Conservation (phyloP, 108 stramenopile genomes). For the Skeletonema marinoi region DNA sequence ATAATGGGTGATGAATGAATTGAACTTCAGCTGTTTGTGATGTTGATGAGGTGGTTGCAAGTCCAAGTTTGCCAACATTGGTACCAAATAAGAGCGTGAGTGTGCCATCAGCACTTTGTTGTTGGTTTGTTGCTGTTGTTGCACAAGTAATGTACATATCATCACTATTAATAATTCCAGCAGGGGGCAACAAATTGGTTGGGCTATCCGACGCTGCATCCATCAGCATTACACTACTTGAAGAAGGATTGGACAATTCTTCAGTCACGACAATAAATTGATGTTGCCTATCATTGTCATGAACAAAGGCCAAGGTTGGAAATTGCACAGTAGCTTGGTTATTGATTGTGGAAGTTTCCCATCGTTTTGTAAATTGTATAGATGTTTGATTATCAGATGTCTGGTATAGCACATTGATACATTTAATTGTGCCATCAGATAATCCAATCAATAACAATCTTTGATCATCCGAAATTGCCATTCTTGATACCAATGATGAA, state of each 20-base stretch:
- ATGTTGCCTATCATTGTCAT: not conserved
- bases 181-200: constrained; percentile 11
- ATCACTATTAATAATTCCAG: not conserved
- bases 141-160: constrained; percentile 24
- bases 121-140: not conserved
- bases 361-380: constrained; percentile 27
- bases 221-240: constrained; percentile 5
- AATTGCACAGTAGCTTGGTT: constrained; percentile 21
- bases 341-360: constrained; percentile 37
- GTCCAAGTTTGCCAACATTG: constrained; percentile 21
- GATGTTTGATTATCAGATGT: constrained; percentile 16
- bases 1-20: constrained; percentile 16
- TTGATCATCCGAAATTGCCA: constrained; percentile 41
- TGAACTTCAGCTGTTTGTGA: not conserved
- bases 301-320: constrained; percentile 31
- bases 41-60: not conserved
- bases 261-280: constrained; percentile 32
- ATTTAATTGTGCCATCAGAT: constrained; percentile 62
- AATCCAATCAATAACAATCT: constrained; percentile 25
- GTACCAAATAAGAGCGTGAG: constrained; percentile 29
- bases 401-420: constrained; percentile 46
- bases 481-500: not conserved
- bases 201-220: constrained; percentile 19
- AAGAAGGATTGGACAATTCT: not conserved
- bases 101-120: not conserved